These are phyloP conservation scores for Yarrowia yakushimensis DNA, from an alignment of 805 yeast species.

Conservation along the genomic window DNA sequence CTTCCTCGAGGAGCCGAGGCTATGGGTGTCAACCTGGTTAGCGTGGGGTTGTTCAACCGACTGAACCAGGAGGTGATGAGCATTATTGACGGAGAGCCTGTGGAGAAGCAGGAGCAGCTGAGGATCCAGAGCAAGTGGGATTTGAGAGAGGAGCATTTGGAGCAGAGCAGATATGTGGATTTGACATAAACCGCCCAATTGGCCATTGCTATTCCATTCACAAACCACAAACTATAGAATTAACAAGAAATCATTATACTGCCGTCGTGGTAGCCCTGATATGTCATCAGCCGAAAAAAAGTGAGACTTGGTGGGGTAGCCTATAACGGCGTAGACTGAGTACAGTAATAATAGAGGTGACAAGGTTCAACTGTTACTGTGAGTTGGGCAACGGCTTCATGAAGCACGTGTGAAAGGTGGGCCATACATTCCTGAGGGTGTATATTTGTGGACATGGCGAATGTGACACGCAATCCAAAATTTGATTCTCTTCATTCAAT, in stretches of 20 bases:
- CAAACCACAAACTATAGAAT: background rate
- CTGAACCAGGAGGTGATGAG: constrained; percentile 29
- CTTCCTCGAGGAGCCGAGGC: constrained; percentile 67
- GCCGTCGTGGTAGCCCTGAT: background rate
- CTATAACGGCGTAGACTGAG: background rate
- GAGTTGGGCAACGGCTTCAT: background rate
- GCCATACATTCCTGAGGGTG: too few species aligned
- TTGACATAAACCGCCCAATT: background rate
- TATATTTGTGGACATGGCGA: too few species aligned
- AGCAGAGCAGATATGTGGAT: constrained; percentile 15
- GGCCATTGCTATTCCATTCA: background rate
- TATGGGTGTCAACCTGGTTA: constrained; percentile 54
- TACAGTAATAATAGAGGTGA: too few species aligned
- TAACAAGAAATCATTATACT: background rate
- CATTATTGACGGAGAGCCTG: constrained; percentile 21
- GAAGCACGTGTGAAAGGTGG: too few species aligned
- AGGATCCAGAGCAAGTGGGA: constrained; percentile 23
- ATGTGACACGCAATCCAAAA: too few species aligned
- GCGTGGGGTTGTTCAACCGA: constrained; percentile 54
- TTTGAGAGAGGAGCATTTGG: constrained; percentile 11
- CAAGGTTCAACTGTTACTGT: too few species aligned
- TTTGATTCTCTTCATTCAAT: too few species aligned
- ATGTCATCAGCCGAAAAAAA: background rate
- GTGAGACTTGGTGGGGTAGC: background rate
- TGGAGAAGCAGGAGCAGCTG: constrained; percentile 8